Percentiles rank a stretch among this genome's conserved stretches.
phyloP scores from a whole-genome alignment of 352 stramenopile genomes.

The Hyaloperonospora arabidopsidis region DNA sequence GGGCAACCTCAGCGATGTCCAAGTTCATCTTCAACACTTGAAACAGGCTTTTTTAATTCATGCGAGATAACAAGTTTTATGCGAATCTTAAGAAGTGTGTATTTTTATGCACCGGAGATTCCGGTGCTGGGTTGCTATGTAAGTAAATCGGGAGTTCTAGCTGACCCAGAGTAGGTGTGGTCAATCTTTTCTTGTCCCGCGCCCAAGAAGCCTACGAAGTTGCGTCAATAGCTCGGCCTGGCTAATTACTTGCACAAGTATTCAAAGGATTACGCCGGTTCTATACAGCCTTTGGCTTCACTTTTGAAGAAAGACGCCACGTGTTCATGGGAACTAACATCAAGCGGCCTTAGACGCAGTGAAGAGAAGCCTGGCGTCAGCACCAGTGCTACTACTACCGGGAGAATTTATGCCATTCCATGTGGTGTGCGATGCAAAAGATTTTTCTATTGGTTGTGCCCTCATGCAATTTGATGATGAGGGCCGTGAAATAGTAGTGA shows the following conservation, averaged over 20 bases:
- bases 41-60: conserved; percentile 15
- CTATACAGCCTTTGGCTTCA: conserved; percentile 6
- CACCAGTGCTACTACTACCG: neutral
- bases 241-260: conserved; percentile 24
- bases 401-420: conserved; percentile 2
- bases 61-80: conserved; percentile 22
- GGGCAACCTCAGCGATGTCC: neutral
- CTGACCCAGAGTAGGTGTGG: conserved; percentile 16
- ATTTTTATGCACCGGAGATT: conserved; percentile 20
- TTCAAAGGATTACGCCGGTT: conserved; percentile 8
- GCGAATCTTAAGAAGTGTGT: conserved; percentile 24
- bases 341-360: neutral
- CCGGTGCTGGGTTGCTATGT: conserved; percentile 21
- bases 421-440: conserved; percentile 5
- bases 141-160: conserved; percentile 3
- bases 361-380: neutral
- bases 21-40: conserved; percentile 17
- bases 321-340: neutral
- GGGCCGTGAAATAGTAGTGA: neutral
- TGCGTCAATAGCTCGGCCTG: conserved; percentile 15
- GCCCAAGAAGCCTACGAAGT: conserved; percentile 1
- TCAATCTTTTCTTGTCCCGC: conserved; percentile 13
- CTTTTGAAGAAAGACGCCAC: neutral
- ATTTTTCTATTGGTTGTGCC: conserved; percentile 2
- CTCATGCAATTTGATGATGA: conserved; percentile 8